Conservation (phyloP, 192 early-diverging fungal species). For the Backusella mclennaniae region DNA sequence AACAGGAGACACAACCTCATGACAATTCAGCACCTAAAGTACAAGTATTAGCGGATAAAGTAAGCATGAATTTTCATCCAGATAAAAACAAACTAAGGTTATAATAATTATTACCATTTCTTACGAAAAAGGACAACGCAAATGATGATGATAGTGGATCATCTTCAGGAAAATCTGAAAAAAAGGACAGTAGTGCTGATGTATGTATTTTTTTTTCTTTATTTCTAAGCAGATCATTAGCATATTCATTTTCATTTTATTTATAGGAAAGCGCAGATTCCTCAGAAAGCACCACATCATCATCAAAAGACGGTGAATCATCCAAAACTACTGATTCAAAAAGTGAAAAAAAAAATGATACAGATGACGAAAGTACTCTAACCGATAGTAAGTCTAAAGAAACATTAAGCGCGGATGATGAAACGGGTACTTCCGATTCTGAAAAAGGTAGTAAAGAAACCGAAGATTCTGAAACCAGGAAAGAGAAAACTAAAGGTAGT, state of each 20-base stretch:
- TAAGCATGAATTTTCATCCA: background rate
- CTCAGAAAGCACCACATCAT: background rate
- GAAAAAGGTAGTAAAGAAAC: background rate
- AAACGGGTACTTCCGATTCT: background rate
- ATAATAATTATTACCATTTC: background rate
- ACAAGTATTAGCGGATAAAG: background rate
- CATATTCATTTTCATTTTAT: background rate
- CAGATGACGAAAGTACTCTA: background rate
- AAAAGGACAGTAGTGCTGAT: background rate
- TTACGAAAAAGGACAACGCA: background rate
- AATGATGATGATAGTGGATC: background rate
- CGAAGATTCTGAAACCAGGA: background rate
- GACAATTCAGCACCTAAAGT: background rate
- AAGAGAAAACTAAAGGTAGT: background rate
- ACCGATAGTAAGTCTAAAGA: background rate
- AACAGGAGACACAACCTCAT: background rate
- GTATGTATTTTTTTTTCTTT: background rate
- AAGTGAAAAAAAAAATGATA: background rate
- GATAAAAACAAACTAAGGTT: background rate
- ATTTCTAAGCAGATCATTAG: background rate
- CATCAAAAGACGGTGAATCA: background rate
- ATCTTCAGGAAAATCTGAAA: background rate
- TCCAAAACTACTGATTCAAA: background rate
- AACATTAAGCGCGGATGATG: background rate
- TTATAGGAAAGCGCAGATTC: background rate